These are phyloP conservation scores for Kazachstania taianensis DNA, from an alignment of 805 yeast species.

Conservation along the genomic window DNA sequence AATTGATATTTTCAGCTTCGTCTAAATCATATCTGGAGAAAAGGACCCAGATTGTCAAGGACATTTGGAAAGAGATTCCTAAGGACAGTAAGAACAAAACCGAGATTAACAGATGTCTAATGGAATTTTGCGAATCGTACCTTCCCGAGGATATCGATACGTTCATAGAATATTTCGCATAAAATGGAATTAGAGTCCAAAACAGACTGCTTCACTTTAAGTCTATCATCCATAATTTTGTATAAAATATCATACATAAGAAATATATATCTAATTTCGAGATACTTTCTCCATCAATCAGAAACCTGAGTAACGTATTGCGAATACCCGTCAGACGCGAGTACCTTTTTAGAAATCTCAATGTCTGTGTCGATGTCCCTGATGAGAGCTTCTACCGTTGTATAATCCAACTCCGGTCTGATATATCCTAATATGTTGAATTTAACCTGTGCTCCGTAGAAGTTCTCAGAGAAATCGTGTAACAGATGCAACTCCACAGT, in stretches of 20 bases:
- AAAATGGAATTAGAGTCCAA: background rate
- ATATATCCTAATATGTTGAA: conserved; percentile 77
- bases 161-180: conserved; percentile 6
- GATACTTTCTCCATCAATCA: no score
- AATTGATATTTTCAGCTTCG: conserved; percentile 19
- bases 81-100: conserved; percentile 2
- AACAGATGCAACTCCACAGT: conserved; percentile 83
- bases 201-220: no score
- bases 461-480: conserved; percentile 54
- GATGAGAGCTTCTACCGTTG: conserved; percentile 74
- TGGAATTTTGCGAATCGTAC: conserved; percentile 18
- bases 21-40: conserved; percentile 19
- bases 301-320: conserved; percentile 5
- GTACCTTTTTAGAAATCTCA: conserved; percentile 38
- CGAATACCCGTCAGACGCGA: conserved; percentile 5
- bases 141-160: conserved; percentile 23
- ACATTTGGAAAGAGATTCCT: conserved; percentile 17
- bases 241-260: no score
- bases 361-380: conserved; percentile 78
- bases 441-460: conserved; percentile 73
- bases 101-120: conserved; percentile 2
- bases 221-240: no score
- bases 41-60: conserved; percentile 14
- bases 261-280: no score
- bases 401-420: conserved; percentile 82